phyloP scores from a whole-genome alignment of 345 rosid genomes.

The Carallia brachiata region DNA sequence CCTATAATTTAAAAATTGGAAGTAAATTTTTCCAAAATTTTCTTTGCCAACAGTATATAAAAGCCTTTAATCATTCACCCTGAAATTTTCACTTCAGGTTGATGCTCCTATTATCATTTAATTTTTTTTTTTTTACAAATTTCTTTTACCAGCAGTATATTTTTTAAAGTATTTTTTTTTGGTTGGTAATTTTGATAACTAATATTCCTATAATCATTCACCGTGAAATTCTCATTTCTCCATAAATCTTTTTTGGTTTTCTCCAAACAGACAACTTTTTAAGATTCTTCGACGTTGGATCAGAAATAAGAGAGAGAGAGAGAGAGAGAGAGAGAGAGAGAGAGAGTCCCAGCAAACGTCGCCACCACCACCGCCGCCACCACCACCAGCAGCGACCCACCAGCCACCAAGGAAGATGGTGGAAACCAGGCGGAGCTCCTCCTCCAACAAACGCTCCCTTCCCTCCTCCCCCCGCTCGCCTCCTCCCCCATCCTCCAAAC shows the following conservation, averaged over 20 bases:
- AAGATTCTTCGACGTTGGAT: constrained; percentile 29
- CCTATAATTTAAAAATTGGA: too few relatives aligned
- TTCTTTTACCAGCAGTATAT: too few relatives aligned
- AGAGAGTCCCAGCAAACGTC: too few relatives aligned
- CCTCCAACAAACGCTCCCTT: constrained; percentile 77
- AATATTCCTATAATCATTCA: constrained; percentile 8
- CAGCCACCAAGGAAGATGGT: constrained; percentile 53
- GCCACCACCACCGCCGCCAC: neutral
- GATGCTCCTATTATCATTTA: too few relatives aligned
- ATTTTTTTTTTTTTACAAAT: too few relatives aligned
- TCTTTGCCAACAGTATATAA: too few relatives aligned
- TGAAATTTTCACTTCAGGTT: neutral
- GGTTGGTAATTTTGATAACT: neutral
- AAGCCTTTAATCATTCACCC: constrained; percentile 5
- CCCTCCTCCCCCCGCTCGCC: constrained; percentile 47
- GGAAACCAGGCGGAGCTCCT: constrained; percentile 88
- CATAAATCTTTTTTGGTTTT: neutral
- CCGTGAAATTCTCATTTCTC: neutral
- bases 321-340: constrained; percentile 10
- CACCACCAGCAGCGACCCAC: neutral
- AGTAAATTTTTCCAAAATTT: too few relatives aligned
- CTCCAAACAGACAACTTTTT: neutral
- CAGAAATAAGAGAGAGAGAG: constrained; percentile 32
- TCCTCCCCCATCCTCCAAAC: constrained; percentile 52
- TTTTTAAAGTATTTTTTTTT: too few relatives aligned